Evolutionary conservation across 441 rosid genomes (phyloP).

Genomic region (Monsonia emarginata): DNA sequence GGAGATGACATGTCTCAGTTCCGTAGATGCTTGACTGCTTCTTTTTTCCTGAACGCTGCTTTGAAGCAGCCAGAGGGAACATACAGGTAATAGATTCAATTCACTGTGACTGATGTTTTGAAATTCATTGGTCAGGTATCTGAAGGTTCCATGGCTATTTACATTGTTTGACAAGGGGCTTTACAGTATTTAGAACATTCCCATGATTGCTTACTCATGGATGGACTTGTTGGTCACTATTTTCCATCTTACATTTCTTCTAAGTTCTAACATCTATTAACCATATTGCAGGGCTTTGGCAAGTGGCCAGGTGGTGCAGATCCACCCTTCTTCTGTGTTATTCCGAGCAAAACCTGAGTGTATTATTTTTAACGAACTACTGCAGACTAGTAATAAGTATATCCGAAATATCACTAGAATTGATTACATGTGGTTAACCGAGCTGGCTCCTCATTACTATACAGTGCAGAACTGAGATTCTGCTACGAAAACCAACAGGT

Average conservation of each 20-base stretch:
- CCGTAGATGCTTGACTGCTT: conserved; percentile 77
- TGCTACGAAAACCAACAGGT: conserved; percentile 16
- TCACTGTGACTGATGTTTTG: conserved; percentile 2
- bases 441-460: conserved; percentile 80
- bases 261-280: conserved; percentile 6
- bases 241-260: conserved; percentile 7
- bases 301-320: conserved; percentile 64
- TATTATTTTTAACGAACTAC: conserved; percentile 66
- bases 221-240: not conserved
- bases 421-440: conserved; percentile 75
- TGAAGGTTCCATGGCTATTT: conserved; percentile 6
- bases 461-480: conserved; percentile 32
- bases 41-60: conserved; percentile 90
- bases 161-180: not conserved
- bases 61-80: conserved; percentile 73
- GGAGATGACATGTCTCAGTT: conserved; percentile 69
- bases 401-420: conserved; percentile 63
- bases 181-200: not conserved
- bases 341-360: conserved; percentile 67
- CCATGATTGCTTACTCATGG: not conserved
- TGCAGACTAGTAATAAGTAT: conserved; percentile 71
- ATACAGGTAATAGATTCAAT: conserved; percentile 46
- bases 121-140: conserved; percentile 9
- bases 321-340: conserved; percentile 79
- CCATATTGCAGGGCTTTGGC: conserved; percentile 65